phyloP scores from a whole-genome alignment of 768 basidiomycete species.

The Boletus sensibilis region DNA sequence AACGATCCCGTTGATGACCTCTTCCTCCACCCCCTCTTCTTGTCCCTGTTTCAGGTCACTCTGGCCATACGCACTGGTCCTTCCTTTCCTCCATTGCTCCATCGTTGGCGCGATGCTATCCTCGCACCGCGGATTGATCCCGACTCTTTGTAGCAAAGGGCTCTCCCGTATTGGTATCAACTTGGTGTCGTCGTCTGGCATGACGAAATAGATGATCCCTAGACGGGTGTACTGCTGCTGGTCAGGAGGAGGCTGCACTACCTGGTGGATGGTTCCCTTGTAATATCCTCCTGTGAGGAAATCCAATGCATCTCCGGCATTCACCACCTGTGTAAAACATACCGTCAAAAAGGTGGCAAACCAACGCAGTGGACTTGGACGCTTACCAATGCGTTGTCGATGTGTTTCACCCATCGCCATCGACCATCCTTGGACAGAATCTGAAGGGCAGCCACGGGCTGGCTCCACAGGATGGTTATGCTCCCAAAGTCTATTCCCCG shows the following conservation, averaged over 20 bases:
- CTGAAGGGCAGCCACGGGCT: slow-evolving; percentile 58
- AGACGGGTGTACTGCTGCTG: slow-evolving; percentile 50
- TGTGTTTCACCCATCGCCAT: slow-evolving; percentile 60
- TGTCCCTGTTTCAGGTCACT: slow-evolving; percentile 40
- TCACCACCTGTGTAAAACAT: slow-evolving; percentile 46
- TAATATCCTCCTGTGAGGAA: slow-evolving; percentile 63
- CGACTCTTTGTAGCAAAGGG: slow-evolving; percentile 46
- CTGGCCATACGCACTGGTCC: slow-evolving; percentile 53
- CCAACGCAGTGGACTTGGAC: background rate
- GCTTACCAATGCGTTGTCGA: slow-evolving; percentile 55
- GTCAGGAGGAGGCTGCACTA: slow-evolving; percentile 56
- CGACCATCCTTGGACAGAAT: slow-evolving; percentile 50
- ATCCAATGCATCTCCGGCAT: slow-evolving; percentile 58
- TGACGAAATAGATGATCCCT: slow-evolving; percentile 58
- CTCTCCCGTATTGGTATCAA: slow-evolving; percentile 47
- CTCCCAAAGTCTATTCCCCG: slow-evolving; percentile 46
- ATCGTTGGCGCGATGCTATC: slow-evolving; percentile 48
- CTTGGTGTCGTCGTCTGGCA: slow-evolving; percentile 49
- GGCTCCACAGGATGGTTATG: slow-evolving; percentile 59
- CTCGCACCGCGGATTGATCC: slow-evolving; percentile 38
- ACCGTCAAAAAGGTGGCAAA: background rate
- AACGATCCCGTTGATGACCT: slow-evolving; percentile 51
- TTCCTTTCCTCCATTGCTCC: slow-evolving; percentile 50
- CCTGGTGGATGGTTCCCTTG: slow-evolving; percentile 58
- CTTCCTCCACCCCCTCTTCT: slow-evolving; percentile 51